Percentiles rank a stretch among this genome's conserved stretches.
Conservation (phyloP, 2,329 filamentous ascomycete species). For the Penicillium sp. region DNA sequence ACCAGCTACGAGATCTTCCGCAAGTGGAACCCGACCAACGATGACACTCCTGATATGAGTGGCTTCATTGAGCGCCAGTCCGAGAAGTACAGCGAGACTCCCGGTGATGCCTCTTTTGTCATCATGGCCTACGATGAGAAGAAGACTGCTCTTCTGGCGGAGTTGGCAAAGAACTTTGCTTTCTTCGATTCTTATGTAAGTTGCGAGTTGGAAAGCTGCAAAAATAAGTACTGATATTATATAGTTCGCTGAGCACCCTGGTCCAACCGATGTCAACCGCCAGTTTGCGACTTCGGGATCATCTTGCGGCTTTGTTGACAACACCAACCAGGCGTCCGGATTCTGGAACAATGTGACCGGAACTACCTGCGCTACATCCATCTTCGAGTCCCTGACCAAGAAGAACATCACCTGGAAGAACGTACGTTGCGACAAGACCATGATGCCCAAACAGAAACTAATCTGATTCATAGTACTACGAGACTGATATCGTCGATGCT, state of each 20-base stretch:
- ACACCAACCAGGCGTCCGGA: constrained; percentile 33
- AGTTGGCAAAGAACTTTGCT: constrained; percentile 39
- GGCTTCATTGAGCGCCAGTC: constrained; percentile 43
- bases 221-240: constrained; percentile 2
- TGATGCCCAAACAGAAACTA: background rate
- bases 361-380: constrained; percentile 35
- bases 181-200: constrained; percentile 40
- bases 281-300: constrained; percentile 42
- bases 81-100: constrained; percentile 36
- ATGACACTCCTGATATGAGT: constrained; percentile 39
- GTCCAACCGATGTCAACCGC: constrained; percentile 43
- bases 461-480: constrained; percentile 32
- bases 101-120: constrained; percentile 37
- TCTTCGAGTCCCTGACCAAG: constrained; percentile 40
- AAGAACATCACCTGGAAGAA: constrained; percentile 42
- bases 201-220: background rate
- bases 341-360: constrained; percentile 38
- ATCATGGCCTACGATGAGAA: constrained; percentile 40
- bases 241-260: constrained; percentile 39
- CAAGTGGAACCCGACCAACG: constrained; percentile 37
- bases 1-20: constrained; percentile 40
- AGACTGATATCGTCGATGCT: constrained; percentile 39
- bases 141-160: constrained; percentile 35
- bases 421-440: constrained; percentile 10
- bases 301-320: constrained; percentile 34